Base-by-base conservation (phyloP, 192 early-diverging fungal genomes). In the Dissophora globulifera region DNA sequence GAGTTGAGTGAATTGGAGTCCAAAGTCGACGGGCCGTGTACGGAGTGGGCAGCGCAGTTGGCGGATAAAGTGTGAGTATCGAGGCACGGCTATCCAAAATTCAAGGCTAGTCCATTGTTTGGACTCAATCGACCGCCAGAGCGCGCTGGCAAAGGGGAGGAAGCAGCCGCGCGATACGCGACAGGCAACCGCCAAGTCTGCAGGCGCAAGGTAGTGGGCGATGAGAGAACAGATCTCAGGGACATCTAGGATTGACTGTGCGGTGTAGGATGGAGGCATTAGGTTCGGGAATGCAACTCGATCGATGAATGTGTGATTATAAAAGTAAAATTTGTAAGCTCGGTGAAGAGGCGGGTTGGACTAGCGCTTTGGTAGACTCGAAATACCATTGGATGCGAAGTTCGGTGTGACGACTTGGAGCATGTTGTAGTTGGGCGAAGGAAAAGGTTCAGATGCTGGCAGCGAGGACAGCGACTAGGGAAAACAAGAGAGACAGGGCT, bases 361-460 rank as follows among this genome's bases (percentile, higher is more conserved):
- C n/a, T n/a, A n/a, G n/a, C n/a, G n/a, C n/a, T n/a, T n/a, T n/a
- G n/a, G n/a, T n/a, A n/a, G n/a, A n/a, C n/a, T n/a, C n/a, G n/a
- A n/a, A n/a, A n/a, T n/a, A n/a, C n/a, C n/a, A n/a, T n/a, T n/a
- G n/a, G n/a, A n/a, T n/a, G n/a, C n/a, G n/a, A n/a, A n/a, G n/a
- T n/a, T n/a, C n/a, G n/a, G n/a, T n/a, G n/a, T n/a, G n/a, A n/a
- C n/a, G n/a, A n/a, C n/a, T n/a, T n/a, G n/a, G n/a, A n/a, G n/a
- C n/a, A n/a, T n/a, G n/a, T n/a, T n/a, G n/a, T n/a, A n/a, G 93
- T 80, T 90, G 92, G 80, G 89, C 84, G 31, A 91, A 90, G 69
- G 85, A 91, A 69, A 90, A 94, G 71, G 78, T 88, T 32, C 85
- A 91, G 58, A 58, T 98, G n/a, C 95, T 99, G 50, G 96, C 98